Evolutionary conservation across 2,329 filamentous ascomycete genomes (phyloP).

Genomic region (Cladosporium halotolerans): DNA sequence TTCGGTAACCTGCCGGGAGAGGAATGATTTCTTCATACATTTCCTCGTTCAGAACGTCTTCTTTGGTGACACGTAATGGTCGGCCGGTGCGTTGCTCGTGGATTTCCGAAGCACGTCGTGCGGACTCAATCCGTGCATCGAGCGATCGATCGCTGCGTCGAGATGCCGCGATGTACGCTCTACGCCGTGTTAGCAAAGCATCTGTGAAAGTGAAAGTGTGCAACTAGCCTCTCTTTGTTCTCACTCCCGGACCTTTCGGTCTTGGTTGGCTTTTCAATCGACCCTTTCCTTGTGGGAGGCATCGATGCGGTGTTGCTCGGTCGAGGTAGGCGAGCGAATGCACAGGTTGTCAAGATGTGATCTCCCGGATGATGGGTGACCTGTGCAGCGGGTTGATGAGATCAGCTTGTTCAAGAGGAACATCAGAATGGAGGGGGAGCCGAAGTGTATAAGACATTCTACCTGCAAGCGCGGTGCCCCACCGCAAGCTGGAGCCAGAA

Average conservation of each 20-base stretch:
- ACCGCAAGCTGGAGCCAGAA: too few species aligned
- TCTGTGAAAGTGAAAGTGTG: neutral
- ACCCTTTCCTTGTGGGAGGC: neutral
- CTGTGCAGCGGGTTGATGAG: too few species aligned
- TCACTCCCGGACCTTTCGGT: conserved; percentile 72
- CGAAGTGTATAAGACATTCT: too few species aligned
- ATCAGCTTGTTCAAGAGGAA: too few species aligned
- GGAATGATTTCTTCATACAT: conserved; percentile 95
- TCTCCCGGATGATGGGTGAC: too few species aligned
- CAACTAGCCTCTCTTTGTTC: conserved; percentile 63
- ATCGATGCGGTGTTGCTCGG: neutral
- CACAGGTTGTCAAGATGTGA: too few species aligned
- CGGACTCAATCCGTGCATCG: conserved; percentile 85
- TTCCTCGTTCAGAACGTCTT: conserved; percentile 83
- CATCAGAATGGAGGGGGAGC: too few species aligned
- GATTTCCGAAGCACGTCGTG: conserved; percentile 76
- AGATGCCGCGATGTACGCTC: conserved; percentile 88
- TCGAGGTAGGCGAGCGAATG: too few species aligned
- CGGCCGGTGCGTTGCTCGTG: conserved; percentile 87
- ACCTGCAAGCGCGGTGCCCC: too few species aligned
- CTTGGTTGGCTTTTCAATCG: conserved; percentile 39
- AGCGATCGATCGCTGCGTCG: conserved; percentile 77
- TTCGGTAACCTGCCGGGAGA: conserved; percentile 58
- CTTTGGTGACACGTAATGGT: conserved; percentile 70
- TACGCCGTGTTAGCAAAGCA: conserved; percentile 27